Evolutionary conservation across 2,329 filamentous ascomycete species (phyloP).

Genomic region (Zymoseptoria crescenta): DNA sequence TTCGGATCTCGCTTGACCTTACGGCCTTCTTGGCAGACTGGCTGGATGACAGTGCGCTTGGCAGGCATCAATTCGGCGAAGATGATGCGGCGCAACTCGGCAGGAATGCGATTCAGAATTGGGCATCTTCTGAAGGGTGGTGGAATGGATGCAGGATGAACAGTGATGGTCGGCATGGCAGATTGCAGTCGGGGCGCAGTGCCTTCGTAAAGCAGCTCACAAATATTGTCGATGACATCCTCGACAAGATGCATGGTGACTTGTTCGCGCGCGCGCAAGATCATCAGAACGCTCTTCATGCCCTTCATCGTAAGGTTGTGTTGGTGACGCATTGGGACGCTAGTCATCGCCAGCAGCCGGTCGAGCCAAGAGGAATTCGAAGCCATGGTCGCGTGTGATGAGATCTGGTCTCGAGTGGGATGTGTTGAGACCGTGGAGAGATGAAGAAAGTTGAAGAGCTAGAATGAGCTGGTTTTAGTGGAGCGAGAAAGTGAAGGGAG

Average conservation of each 20-base stretch:
- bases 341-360: neutral
- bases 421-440: neutral
- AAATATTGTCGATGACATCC: neutral
- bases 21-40: constrained; percentile 6
- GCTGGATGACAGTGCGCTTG: constrained; percentile 10
- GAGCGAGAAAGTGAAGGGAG: neutral
- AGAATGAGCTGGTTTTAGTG: neutral
- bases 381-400: neutral
- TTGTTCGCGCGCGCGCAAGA: neutral
- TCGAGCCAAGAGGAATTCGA: no score
- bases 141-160: constrained; percentile 5
- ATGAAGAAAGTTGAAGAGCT: neutral
- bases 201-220: neutral
- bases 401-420: neutral
- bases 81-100: constrained; percentile 17
- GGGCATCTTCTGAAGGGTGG: constrained; percentile 6
- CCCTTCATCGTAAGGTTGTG: neutral
- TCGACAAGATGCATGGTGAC: neutral
- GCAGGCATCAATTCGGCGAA: constrained; percentile 12
- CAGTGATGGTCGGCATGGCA: neutral
- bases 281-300: neutral
- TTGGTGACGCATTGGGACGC: neutral
- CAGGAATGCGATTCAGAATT: constrained; percentile 11
- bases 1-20: constrained; percentile 1
- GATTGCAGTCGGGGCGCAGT: neutral